These are phyloP conservation scores for Nigrograna mackinnonii DNA, from an alignment of 2,329 filamentous ascomycete genomes.

Conservation along the genomic window DNA sequence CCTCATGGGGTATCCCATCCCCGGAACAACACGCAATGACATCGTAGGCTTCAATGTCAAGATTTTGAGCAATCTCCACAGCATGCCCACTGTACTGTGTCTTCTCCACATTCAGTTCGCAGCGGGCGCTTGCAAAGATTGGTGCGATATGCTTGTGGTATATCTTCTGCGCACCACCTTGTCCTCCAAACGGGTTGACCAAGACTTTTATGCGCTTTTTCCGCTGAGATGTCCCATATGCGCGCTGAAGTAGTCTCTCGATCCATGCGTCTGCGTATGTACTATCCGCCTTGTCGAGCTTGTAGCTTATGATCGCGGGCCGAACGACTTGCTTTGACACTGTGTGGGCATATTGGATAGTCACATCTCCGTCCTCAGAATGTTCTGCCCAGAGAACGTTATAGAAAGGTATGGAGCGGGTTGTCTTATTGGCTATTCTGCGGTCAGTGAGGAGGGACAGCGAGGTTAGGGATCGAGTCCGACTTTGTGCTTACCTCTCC, in stretches of 20 bases:
- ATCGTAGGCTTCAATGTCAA: constrained; percentile 82
- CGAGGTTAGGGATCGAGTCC: too few species aligned
- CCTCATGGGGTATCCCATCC: constrained; percentile 88
- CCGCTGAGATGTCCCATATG: constrained; percentile 71
- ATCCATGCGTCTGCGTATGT: constrained; percentile 64
- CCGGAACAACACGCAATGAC: constrained; percentile 88
- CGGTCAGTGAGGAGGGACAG: too few species aligned
- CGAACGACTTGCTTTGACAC: constrained; percentile 61
- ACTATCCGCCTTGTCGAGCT: constrained; percentile 56
- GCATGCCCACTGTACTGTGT: constrained; percentile 79
- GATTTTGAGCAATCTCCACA: constrained; percentile 70
- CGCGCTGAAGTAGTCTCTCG: constrained; percentile 64
- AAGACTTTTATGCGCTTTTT: constrained; percentile 83
- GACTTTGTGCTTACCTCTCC: constrained; percentile 48
- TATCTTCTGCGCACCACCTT: constrained; percentile 72
- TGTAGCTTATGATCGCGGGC: constrained; percentile 64
- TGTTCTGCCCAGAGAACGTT: constrained; percentile 83
- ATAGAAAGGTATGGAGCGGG: constrained; percentile 72
- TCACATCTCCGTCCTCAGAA: constrained; percentile 59
- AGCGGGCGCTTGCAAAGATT: constrained; percentile 79
- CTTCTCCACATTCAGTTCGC: constrained; percentile 72
- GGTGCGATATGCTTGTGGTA: constrained; percentile 79
- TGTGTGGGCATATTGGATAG: constrained; percentile 71
- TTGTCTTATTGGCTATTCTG: constrained; percentile 49
- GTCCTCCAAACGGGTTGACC: constrained; percentile 88